Base-by-base conservation (phyloP, 805 yeast genomes). In the Kazachstania viticola region DNA sequence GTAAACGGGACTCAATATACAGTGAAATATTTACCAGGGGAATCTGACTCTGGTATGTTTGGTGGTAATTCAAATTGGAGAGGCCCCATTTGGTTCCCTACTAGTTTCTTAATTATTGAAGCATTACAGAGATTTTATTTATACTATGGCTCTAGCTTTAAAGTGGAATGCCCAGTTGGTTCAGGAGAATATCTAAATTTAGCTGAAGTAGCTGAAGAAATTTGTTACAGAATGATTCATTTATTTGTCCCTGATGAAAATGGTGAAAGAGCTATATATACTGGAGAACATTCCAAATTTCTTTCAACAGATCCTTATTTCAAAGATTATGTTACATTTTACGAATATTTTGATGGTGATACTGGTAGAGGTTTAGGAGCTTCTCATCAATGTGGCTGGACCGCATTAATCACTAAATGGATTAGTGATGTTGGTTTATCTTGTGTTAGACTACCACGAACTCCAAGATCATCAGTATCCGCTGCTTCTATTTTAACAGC, bases 1-100 rank as follows among this genome's bases (percentile, higher is more conserved):
- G 94, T 85, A 28, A 67, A 81, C 53, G 93, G 93, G 14, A 67
- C 73, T 44, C 63, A 67, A 27, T 87, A 77, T 56, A 62, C 65
- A 28, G 88, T 84, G 21, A 67, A 69, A 37, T 83, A 84, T 56
- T 67, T 84, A 31, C 79, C 94, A 4, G 95, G 94, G 21, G 94
- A 83, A 52, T 79, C 93, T 22, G 88, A 83, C 49, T 78, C 93
- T 5, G 94, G 94, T 5, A 71, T 87, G 72, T 85, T 85, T 67
- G 96, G 96, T 33, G 96, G 96, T 38, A 85, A 85, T 54, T 84
- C 95, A 14, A 87, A 85, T 59, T 85, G 96, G 96, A 70, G 96
- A 55, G 96, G 96, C 2, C 95, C 96, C 13, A 83, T 85, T 45
- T 85, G 96, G 96, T 83, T 85, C 66, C 94, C 96, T 14, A 82